Conservation (phyloP, 208 protist species). For the Crithidia expoeki region DNA sequence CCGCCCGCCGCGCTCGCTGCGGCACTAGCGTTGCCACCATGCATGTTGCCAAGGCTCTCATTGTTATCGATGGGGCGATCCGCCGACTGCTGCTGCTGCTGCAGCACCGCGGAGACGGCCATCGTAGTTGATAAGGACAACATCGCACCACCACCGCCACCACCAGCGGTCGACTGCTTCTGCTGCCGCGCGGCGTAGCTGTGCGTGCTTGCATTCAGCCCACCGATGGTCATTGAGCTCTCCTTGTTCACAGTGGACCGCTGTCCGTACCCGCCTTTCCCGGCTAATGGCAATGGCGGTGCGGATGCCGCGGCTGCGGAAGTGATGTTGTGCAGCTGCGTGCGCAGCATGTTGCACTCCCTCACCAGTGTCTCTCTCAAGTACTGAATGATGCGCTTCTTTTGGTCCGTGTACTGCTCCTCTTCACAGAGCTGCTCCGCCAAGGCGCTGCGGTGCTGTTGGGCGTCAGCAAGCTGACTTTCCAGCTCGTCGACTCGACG, state of each 20-base stretch:
- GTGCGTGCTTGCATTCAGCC: conserved; percentile 9
- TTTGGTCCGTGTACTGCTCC: conserved; percentile 55
- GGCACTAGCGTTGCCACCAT: conserved; percentile 7
- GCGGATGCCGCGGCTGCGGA: conserved; percentile 32
- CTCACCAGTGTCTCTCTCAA: conserved; percentile 81
- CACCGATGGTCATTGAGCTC: neutral
- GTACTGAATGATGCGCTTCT: conserved; percentile 74
- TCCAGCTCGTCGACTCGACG: conserved; percentile 42
- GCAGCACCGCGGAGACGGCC: neutral
- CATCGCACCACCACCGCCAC: neutral
- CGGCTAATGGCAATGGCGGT: neutral
- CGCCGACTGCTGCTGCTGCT: neutral
- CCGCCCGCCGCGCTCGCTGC: neutral
- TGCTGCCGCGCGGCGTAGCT: conserved; percentile 12
- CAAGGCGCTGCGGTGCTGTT: conserved; percentile 38
- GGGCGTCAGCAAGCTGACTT: conserved; percentile 60
- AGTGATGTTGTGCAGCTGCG: conserved; percentile 66
- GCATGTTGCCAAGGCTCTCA: conserved; percentile 11
- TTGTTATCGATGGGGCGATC: conserved; percentile 1
- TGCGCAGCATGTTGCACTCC: conserved; percentile 81
- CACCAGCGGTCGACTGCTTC: conserved; percentile 37
- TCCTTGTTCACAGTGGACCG: conserved; percentile 1
- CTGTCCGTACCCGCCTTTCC: neutral
- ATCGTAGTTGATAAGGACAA: neutral
- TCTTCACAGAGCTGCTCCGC: conserved; percentile 60